These are phyloP conservation scores for Naganishia cerealis DNA, from an alignment of 1,284 basidiomycete genomes.

Conservation along the genomic window DNA sequence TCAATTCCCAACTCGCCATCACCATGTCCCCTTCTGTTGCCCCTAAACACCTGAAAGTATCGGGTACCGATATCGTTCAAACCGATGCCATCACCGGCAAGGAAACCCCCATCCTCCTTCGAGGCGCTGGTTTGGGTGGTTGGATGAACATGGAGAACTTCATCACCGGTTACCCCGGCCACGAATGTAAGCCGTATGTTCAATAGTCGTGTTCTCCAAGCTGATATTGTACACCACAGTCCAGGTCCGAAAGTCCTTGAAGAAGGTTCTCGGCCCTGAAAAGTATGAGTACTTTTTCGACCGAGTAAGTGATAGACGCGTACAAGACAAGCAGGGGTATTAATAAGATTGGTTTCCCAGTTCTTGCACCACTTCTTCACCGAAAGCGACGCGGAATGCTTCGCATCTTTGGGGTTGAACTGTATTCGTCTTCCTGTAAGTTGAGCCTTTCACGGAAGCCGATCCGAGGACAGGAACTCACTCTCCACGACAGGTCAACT, in stretches of 20 bases:
- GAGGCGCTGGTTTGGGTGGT: conserved; percentile 49
- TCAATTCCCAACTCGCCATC: background rate
- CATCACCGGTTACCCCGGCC: conserved; percentile 49
- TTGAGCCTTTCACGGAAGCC: conserved; percentile 18
- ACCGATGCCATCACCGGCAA: conserved; percentile 29
- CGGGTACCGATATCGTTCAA: conserved; percentile 38
- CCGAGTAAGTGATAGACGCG: conserved; percentile 48
- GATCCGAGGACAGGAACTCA: background rate
- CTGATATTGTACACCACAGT: conserved; percentile 39
- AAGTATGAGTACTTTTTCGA: conserved; percentile 77
- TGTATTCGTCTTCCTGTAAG: conserved; percentile 59
- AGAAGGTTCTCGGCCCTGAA: conserved; percentile 63
- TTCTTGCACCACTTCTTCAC: conserved; percentile 73
- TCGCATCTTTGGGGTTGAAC: conserved; percentile 66
- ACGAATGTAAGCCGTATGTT: conserved; percentile 31
- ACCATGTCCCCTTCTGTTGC: conserved; percentile 22
- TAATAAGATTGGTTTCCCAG: conserved; percentile 47
- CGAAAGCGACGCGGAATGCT: conserved; percentile 68
- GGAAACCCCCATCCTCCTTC: conserved; percentile 26
- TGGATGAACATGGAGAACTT: conserved; percentile 54
- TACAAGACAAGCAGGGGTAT: conserved; percentile 31
- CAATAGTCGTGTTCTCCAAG: background rate
- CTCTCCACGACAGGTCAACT: conserved; percentile 42
- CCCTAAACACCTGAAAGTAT: conserved; percentile 31
- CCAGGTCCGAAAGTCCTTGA: conserved; percentile 68